Conservation (phyloP, 148 eudicot genomes). For the Rhododendron ovatum region DNA sequence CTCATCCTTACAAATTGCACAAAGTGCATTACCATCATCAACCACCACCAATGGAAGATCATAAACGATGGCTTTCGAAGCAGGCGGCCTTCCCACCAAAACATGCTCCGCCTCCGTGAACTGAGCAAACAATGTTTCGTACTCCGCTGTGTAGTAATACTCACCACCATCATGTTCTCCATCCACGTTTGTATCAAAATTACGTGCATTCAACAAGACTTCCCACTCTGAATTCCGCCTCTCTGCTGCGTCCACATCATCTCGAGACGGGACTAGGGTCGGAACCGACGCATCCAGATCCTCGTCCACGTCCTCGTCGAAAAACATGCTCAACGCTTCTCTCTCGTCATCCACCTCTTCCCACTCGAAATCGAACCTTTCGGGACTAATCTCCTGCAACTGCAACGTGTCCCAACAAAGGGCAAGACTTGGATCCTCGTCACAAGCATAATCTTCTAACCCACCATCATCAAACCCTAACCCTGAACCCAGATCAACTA, state of each 20-base stretch:
- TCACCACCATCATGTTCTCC: slow-evolving; percentile 26
- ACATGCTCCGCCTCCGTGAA: slow-evolving; percentile 40
- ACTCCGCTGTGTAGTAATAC: slow-evolving; percentile 27
- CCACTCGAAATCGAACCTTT: slow-evolving; percentile 53
- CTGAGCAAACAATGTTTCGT: slow-evolving; percentile 57
- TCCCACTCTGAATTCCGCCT: slow-evolving; percentile 40
- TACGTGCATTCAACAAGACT: slow-evolving; percentile 28
- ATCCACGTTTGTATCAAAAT: slow-evolving; percentile 23
- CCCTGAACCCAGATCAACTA: slow-evolving; percentile 14
- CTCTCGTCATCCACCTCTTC: slow-evolving; percentile 52
- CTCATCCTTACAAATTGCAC: slow-evolving; percentile 76
- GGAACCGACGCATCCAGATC: slow-evolving; percentile 26
- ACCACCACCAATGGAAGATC: slow-evolving; percentile 33
- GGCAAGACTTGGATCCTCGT: slow-evolving; percentile 24
- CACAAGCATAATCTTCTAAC: slow-evolving; percentile 29
- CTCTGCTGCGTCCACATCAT: slow-evolving; percentile 20
- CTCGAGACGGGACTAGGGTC: slow-evolving; percentile 23
- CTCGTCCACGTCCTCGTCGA: slow-evolving; percentile 26
- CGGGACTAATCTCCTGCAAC: slow-evolving; percentile 28
- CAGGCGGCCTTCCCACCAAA: slow-evolving; percentile 39
- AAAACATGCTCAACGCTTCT: slow-evolving; percentile 35
- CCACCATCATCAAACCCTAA: slow-evolving; percentile 12
- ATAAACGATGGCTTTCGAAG: slow-evolving; percentile 41
- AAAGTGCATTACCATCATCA: slow-evolving; percentile 29
- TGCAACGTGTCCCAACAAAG: slow-evolving; percentile 41